Percentiles rank a stretch among this genome's conserved stretches.
Evolutionary conservation across 2,329 filamentous ascomycete species (phyloP).

Genomic region (Fusarium fracticaudum): DNA sequence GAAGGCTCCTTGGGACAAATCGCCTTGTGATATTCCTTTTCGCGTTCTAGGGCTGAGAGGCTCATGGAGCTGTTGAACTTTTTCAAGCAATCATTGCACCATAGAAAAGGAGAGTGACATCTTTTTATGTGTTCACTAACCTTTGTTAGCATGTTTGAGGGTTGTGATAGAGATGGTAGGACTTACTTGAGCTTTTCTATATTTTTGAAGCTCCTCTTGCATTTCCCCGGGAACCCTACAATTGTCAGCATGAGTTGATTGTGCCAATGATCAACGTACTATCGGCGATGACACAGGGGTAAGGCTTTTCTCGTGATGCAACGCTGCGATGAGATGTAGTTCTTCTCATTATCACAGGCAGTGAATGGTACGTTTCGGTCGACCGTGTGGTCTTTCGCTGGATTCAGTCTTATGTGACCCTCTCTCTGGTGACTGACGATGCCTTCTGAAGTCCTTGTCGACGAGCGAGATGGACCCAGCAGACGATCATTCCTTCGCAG

Average conservation of each 20-base stretch:
- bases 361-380: background rate
- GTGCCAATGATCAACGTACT: background rate
- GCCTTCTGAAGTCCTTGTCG: background rate
- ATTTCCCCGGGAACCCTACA: background rate
- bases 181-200: conserved; percentile 14
- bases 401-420: no score
- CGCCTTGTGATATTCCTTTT: background rate
- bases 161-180: rapidly evolving
- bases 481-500: background rate
- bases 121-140: conserved; percentile 4
- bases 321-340: background rate
- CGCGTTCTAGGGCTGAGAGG: rapidly evolving
- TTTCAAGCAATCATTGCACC: conserved; percentile 1
- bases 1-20: background rate
- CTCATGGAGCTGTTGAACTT: conserved; percentile 8
- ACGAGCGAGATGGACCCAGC: no score
- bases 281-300: background rate
- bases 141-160: background rate
- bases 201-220: background rate
- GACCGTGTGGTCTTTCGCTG: background rate
- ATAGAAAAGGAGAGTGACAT: background rate
- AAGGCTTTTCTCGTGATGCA: background rate
- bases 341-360: conserved; percentile 1
- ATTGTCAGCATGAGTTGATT: no score
- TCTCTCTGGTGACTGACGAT: background rate